These are phyloP conservation scores for Eucalyptus regnans DNA, from an alignment of 345 rosid species.

Conservation along the genomic window DNA sequence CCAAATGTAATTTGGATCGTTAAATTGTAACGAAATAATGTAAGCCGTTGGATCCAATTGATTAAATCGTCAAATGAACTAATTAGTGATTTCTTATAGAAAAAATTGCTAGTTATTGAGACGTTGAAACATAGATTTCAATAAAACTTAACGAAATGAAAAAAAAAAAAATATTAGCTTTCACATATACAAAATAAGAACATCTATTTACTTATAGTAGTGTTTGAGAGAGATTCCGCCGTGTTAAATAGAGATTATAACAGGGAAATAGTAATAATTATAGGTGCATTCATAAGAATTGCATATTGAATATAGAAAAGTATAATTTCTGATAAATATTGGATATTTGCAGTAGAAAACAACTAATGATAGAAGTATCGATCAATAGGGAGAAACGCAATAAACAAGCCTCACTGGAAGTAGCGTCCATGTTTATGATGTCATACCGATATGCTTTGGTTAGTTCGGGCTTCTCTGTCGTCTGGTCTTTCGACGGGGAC, in stretches of 20 bases:
- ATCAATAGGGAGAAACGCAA: background rate
- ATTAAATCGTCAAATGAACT: too few relatives aligned
- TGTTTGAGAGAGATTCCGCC: background rate
- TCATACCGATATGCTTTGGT: background rate
- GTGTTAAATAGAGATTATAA: background rate
- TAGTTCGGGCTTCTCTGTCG: background rate
- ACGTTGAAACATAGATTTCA: background rate
- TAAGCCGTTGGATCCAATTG: background rate
- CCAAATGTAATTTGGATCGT: background rate
- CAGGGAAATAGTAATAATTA: background rate
- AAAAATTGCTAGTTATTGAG: background rate
- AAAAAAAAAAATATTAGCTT: background rate
- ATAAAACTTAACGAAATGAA: background rate
- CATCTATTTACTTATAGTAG: background rate
- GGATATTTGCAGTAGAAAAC: background rate
- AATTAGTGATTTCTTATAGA: background rate
- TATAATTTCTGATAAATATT: too few relatives aligned
- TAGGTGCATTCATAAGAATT: background rate
- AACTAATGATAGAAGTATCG: background rate
- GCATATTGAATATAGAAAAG: background rate
- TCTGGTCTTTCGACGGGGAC: background rate
- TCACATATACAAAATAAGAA: background rate
- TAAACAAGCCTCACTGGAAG: background rate
- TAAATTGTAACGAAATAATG: too few relatives aligned
- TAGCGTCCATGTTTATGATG: background rate